Conservation (phyloP, 129 eudicot genomes). For the Gnaphalium uliginosum region DNA sequence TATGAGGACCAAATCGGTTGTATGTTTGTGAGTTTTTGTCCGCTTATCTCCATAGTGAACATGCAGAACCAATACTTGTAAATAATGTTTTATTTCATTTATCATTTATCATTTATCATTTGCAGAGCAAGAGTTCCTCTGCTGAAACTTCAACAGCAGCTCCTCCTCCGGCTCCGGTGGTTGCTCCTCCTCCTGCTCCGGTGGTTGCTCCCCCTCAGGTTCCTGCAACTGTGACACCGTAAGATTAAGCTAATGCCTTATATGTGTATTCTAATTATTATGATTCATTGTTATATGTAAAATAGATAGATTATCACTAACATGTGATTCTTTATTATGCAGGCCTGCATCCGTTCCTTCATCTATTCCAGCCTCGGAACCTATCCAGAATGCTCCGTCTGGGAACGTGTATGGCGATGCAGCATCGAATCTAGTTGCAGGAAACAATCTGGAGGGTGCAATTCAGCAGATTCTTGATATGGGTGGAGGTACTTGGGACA, state of each 20-base stretch:
- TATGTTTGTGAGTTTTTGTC: background rate
- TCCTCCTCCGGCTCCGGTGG: constrained; percentile 45
- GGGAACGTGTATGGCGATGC: constrained; percentile 34
- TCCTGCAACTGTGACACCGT: constrained; percentile 44
- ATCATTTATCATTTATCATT: background rate
- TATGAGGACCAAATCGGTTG: background rate
- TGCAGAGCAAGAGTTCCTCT: constrained; percentile 59
- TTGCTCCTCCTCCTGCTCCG: constrained; percentile 29
- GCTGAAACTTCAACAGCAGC: constrained; percentile 68
- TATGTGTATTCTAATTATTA: background rate
- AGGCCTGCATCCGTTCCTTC: constrained; percentile 38
- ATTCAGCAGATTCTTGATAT: constrained; percentile 44
- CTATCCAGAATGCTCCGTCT: constrained; percentile 19
- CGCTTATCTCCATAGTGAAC: background rate
- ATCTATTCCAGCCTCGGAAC: constrained; percentile 38
- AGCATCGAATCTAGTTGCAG: constrained; percentile 38
- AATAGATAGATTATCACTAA: background rate
- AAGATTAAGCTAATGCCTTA: constrained; percentile 26
- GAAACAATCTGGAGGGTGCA: constrained; percentile 39
- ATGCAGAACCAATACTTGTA: background rate
- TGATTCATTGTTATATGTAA: background rate
- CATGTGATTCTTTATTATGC: background rate
- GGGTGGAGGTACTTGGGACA: constrained; percentile 45
- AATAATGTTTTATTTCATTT: background rate
- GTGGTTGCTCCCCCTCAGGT: constrained; percentile 35